Percentiles rank a stretch among this genome's conserved stretches.
Conservation (phyloP, 768 basidiomycete species). For the Cystobasidium ongulense region DNA sequence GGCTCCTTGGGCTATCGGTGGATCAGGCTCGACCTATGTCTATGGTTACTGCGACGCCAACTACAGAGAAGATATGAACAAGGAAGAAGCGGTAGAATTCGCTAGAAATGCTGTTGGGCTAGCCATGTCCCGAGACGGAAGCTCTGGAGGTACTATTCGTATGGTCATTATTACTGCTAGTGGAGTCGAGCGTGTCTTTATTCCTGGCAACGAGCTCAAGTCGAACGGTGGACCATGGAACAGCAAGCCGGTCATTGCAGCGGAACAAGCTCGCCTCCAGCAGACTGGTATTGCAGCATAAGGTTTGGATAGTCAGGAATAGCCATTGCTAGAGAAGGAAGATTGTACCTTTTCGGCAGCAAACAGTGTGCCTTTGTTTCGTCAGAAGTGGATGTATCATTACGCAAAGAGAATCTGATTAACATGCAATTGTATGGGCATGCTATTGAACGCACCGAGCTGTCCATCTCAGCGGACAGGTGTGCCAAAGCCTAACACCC, state of each 20-base stretch:
- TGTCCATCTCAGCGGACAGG: no score
- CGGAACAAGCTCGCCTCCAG: background rate
- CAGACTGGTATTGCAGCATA: background rate
- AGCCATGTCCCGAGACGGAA: slow-evolving; percentile 96
- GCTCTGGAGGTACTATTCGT: slow-evolving; percentile 92
- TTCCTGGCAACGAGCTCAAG: slow-evolving; percentile 47
- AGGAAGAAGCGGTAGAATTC: slow-evolving; percentile 82
- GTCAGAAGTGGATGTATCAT: background rate
- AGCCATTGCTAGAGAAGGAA: no score
- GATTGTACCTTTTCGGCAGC: no score
- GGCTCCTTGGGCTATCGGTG: slow-evolving; percentile 95
- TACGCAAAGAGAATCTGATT: background rate
- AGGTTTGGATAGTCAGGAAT: no score
- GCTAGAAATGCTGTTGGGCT: slow-evolving; percentile 90
- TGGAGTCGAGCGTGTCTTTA: slow-evolving; percentile 80
- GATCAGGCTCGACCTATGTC: slow-evolving; percentile 89
- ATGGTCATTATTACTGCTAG: slow-evolving; percentile 95
- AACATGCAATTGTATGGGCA: no score
- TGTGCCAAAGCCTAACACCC: no score
- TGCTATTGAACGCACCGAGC: no score
- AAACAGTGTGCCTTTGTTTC: no score
- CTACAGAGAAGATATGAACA: slow-evolving; percentile 81
- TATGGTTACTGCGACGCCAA: slow-evolving; percentile 99
- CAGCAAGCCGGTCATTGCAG: slow-evolving; percentile 1
- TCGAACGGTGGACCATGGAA: slow-evolving; percentile 12